A percentile compares a stretch with the other conserved stretches of the same genome.
These are phyloP conservation scores for Sclerotinia minor DNA, from an alignment of 2,329 filamentous ascomycete genomes.

Conservation along the genomic window DNA sequence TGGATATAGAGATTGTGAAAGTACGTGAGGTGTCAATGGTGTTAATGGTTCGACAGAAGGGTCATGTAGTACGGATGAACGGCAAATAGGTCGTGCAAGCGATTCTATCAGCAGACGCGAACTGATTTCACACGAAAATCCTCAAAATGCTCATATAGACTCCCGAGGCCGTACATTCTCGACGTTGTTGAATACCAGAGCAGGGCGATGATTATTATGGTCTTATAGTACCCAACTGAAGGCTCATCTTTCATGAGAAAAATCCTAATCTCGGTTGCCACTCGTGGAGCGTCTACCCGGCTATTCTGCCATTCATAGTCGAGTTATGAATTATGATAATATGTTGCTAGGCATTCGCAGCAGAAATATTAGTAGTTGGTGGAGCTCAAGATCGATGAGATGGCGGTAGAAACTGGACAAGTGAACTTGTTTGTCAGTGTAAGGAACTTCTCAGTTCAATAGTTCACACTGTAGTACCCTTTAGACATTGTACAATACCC, in stretches of 20 bases:
- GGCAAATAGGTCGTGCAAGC: background rate
- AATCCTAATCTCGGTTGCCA: background rate
- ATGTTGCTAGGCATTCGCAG: background rate
- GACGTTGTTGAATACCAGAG: background rate
- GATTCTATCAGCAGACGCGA: background rate
- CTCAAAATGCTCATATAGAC: background rate
- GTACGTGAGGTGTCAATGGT: background rate
- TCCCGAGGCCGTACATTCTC: background rate
- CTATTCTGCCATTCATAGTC: background rate
- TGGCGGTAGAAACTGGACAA: background rate
- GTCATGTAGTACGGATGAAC: background rate
- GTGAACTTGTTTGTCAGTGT: background rate
- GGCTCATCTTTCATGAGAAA: background rate
- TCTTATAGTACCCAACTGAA: background rate
- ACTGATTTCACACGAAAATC: background rate
- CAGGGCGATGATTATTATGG: background rate
- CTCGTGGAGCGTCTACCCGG: background rate
- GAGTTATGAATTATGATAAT: background rate
- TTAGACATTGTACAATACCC: background rate
- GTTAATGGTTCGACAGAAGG: background rate
- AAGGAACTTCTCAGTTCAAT: background rate
- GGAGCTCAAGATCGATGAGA: background rate
- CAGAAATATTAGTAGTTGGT: background rate
- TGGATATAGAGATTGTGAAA: background rate
- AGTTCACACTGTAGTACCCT: background rate